These are phyloP conservation scores for Starmerella kuoi DNA, from an alignment of 805 yeast species.

Conservation along the genomic window DNA sequence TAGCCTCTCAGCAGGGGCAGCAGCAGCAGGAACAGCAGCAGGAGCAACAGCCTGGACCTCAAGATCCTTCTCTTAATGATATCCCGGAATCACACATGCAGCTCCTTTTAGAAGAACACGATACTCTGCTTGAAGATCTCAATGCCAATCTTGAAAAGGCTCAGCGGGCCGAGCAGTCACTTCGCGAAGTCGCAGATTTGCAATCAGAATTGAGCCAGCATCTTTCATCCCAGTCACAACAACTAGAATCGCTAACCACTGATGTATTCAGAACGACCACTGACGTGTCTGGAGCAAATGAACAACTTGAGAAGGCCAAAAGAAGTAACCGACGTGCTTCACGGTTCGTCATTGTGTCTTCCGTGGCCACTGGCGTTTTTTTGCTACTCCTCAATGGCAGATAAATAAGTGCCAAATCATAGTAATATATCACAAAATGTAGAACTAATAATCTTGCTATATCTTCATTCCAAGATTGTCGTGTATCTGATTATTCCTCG, in stretches of 20 bases:
- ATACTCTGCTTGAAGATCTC: slow-evolving; percentile 29
- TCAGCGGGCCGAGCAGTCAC: slow-evolving; percentile 31
- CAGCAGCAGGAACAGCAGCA: neutral
- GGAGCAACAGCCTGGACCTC: neutral
- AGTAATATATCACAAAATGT: too few species aligned
- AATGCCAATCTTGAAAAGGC: slow-evolving; percentile 30
- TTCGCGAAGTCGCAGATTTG: slow-evolving; percentile 54
- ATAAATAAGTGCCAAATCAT: too few species aligned
- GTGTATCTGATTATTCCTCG: too few species aligned
- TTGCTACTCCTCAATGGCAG: slow-evolving; percentile 35
- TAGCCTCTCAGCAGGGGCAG: neutral
- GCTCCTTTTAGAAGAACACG: slow-evolving; percentile 29
- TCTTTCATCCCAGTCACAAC: slow-evolving; percentile 57
- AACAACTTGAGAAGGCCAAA: slow-evolving; percentile 55
- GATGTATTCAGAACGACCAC: slow-evolving; percentile 54
- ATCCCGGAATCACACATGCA: slow-evolving; percentile 20
- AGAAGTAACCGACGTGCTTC: slow-evolving; percentile 51
- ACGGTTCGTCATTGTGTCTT: slow-evolving; percentile 41
- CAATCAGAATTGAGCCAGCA: slow-evolving; percentile 67
- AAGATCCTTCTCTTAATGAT: neutral
- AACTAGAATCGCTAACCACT: slow-evolving; percentile 48
- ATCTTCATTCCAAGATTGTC: too few species aligned
- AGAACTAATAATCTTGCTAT: too few species aligned
- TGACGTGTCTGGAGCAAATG: slow-evolving; percentile 61
- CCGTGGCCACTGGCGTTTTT: slow-evolving; percentile 44